These are phyloP conservation scores for Colletotrichum sojae DNA, from an alignment of 2,329 filamentous ascomycete genomes.

Conservation along the genomic window DNA sequence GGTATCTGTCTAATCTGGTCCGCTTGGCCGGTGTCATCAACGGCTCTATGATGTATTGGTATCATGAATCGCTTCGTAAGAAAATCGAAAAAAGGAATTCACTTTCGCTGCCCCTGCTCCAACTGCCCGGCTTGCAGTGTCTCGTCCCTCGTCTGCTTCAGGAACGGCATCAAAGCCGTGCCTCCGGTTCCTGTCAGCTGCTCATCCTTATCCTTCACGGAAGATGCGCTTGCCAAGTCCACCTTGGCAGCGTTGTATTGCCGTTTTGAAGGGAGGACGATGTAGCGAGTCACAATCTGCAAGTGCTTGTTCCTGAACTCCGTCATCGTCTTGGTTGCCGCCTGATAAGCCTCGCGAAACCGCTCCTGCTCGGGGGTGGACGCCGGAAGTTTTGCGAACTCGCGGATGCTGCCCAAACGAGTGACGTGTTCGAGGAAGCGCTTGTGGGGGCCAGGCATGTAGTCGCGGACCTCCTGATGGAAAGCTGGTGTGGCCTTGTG, in stretches of 20 bases:
- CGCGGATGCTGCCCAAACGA: conserved; percentile 80
- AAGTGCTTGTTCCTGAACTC: conserved; percentile 89
- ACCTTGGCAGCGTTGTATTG: conserved; percentile 47
- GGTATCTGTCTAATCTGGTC: conserved; percentile 11
- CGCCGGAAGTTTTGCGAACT: conserved; percentile 71
- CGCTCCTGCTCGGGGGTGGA: conserved; percentile 64
- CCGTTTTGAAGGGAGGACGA: conserved; percentile 81
- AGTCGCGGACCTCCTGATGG: conserved; percentile 81
- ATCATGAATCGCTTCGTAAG: conserved; percentile 12
- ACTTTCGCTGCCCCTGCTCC: conserved; percentile 1
- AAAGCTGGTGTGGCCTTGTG: conserved; percentile 53
- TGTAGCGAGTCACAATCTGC: conserved; percentile 90
- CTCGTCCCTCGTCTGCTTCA: conserved; percentile 91
- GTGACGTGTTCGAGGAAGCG: conserved; percentile 82
- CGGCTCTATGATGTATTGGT: conserved; percentile 15
- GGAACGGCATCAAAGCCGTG: conserved; percentile 87
- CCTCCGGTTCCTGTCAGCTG: conserved; percentile 88
- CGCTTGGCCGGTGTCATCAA: conserved; percentile 7
- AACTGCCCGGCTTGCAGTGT: conserved; percentile 65
- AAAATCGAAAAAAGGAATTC: background rate
- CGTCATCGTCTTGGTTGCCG: conserved; percentile 81
- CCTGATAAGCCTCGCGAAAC: conserved; percentile 71
- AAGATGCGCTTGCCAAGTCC: conserved; percentile 62
- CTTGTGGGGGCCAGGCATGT: conserved; percentile 91
- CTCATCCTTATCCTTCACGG: conserved; percentile 49